phyloP scores from a whole-genome alignment of 352 stramenopile species.

The Aphanomyces invadans region DNA sequence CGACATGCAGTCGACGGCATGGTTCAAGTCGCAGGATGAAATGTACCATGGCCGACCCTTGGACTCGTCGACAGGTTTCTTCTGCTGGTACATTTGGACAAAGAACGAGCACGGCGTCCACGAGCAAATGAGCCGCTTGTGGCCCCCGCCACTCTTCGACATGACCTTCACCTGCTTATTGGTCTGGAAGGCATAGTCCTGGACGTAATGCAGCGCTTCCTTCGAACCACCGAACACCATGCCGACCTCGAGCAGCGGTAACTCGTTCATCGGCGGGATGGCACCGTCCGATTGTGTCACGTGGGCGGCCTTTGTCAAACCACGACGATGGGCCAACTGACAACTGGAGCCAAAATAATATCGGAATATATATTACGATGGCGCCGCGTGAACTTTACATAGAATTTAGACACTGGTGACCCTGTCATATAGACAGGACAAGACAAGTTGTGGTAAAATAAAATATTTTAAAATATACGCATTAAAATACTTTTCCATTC shows the following conservation, averaged over 20 bases:
- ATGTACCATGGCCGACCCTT: conserved; percentile 40
- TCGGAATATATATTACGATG: too few species aligned
- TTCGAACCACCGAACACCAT: conserved; percentile 47
- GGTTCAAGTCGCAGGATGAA: conserved; percentile 37
- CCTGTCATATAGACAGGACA: too few species aligned
- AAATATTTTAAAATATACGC: too few species aligned
- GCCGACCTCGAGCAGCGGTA: conserved; percentile 29
- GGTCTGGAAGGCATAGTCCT: conserved; percentile 40
- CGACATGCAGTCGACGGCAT: conserved; percentile 36
- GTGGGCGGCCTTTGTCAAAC: background rate
- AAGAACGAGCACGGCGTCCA: conserved; percentile 38
- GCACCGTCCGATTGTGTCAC: conserved; percentile 8
- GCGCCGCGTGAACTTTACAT: too few species aligned
- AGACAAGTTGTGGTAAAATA: too few species aligned
- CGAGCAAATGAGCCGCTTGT: conserved; percentile 51
- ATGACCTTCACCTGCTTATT: conserved; percentile 40
- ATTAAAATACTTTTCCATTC: too few species aligned
- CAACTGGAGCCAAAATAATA: too few species aligned
- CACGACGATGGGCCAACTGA: background rate
- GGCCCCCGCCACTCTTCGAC: conserved; percentile 43
- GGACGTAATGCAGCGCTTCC: conserved; percentile 40
- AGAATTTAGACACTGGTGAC: too few species aligned
- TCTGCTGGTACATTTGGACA: conserved; percentile 47
- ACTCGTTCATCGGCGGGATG: background rate
- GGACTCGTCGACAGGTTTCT: conserved; percentile 40